These are phyloP conservation scores for Hypericum androsaemum DNA, from an alignment of 345 rosid species.

Conservation along the genomic window DNA sequence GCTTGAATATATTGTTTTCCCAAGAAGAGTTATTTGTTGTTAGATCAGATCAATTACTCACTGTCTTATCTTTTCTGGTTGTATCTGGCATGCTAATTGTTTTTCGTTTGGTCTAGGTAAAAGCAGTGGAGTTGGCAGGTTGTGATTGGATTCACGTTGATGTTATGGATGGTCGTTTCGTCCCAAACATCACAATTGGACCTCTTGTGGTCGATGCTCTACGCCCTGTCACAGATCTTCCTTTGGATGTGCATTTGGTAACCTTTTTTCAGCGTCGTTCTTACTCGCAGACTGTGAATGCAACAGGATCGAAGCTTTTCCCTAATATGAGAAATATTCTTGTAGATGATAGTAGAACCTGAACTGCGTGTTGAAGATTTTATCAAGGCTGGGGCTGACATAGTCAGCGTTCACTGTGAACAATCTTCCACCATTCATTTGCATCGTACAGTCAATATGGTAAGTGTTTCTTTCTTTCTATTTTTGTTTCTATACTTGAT, in stretches of 20 bases:
- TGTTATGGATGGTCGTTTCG: constrained; percentile 99
- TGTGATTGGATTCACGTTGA: constrained; percentile 98
- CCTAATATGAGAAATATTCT: too few relatives aligned
- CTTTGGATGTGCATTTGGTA: constrained; percentile 95
- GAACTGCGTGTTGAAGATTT: constrained; percentile 90
- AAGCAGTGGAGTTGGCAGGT: constrained; percentile 84
- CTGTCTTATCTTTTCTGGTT: too few relatives aligned
- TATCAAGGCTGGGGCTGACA: constrained; percentile 98
- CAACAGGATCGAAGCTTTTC: too few relatives aligned
- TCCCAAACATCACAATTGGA: constrained; percentile 96
- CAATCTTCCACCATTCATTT: constrained; percentile 90
- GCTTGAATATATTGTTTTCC: too few relatives aligned
- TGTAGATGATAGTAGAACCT: constrained; percentile 68
- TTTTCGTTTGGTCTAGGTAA: constrained; percentile 27
- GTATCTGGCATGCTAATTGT: constrained; percentile 4
- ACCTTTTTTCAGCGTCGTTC: too few relatives aligned
- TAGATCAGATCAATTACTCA: too few relatives aligned
- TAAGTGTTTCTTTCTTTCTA: constrained; percentile 17
- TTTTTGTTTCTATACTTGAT: constrained; percentile 1
- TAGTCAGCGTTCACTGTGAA: constrained; percentile 95
- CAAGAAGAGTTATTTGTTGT: too few relatives aligned
- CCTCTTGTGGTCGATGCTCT: constrained; percentile 91
- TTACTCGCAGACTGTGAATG: too few relatives aligned
- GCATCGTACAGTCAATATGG: constrained; percentile 82
- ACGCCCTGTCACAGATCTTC: constrained; percentile 92